Conservation (phyloP, 2,329 filamentous ascomycete species). For the Colletotrichum brevisporum region DNA sequence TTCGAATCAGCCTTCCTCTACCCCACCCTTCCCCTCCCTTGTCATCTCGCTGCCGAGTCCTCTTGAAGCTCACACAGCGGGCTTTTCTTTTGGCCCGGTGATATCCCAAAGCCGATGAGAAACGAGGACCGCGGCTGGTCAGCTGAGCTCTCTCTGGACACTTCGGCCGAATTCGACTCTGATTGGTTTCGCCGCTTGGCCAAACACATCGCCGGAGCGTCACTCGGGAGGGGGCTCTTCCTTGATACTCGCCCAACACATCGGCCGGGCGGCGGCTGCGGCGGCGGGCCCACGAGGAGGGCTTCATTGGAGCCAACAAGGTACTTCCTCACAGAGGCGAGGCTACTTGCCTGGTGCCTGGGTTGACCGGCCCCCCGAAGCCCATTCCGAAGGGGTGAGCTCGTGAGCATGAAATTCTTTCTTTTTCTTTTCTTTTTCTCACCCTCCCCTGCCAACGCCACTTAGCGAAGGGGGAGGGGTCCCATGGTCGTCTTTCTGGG, state of each 20-base stretch:
- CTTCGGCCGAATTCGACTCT: background rate
- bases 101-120: background rate
- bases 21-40: conserved; percentile 4
- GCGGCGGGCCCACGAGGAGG: too few relatives aligned
- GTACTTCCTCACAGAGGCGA: background rate
- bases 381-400: background rate
- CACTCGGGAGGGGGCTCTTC: background rate
- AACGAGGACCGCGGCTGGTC: too few relatives aligned
- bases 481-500: background rate
- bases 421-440: conserved; percentile 33
- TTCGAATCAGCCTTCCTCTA: too few relatives aligned
- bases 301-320: conserved; percentile 8
- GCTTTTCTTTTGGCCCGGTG: background rate
- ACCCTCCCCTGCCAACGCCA: conserved; percentile 15
- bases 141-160: background rate
- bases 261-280: too few relatives aligned
- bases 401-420: conserved; percentile 25
- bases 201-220: background rate
- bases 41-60: conserved; percentile 17
- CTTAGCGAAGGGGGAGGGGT: conserved; percentile 13
- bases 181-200: conserved; percentile 7
- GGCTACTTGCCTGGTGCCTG: background rate
- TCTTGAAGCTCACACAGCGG: background rate
- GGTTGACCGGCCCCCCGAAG: conserved; percentile 1
- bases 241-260: conserved; percentile 6